phyloP scores from a whole-genome alignment of 2,329 filamentous ascomycete genomes.

The Claviceps quebecensis region DNA sequence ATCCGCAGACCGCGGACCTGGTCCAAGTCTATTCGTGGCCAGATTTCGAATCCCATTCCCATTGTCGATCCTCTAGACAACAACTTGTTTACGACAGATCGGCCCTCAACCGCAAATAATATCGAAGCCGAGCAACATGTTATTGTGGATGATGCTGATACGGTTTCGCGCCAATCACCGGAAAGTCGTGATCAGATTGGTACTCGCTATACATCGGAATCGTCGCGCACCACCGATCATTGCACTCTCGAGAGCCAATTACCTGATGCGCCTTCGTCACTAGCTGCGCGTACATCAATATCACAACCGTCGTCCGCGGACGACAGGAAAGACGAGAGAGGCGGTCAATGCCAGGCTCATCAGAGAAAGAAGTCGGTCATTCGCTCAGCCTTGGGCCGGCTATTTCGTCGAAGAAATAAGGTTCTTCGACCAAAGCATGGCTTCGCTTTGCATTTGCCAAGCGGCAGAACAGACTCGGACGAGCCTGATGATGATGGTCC shows the following conservation, averaged over 20 bases:
- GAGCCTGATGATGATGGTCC: background rate
- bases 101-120: slow-evolving; percentile 20
- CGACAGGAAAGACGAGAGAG: slow-evolving; percentile 7
- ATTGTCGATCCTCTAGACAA: slow-evolving; percentile 34
- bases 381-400: slow-evolving; percentile 38
- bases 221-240: background rate
- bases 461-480: background rate
- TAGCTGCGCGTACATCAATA: background rate
- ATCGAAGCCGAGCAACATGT: slow-evolving; percentile 6
- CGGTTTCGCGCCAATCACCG: background rate
- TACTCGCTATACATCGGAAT: background rate
- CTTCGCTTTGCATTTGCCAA: background rate
- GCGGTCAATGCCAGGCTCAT: slow-evolving; percentile 14
- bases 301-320: slow-evolving; percentile 3
- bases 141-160: background rate
- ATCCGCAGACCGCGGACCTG: slow-evolving; percentile 12
- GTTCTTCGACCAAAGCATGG: slow-evolving; percentile 10
- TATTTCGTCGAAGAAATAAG: slow-evolving; percentile 47
- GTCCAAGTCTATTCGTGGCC: slow-evolving; percentile 39
- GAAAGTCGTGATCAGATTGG: background rate
- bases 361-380: slow-evolving; percentile 45
- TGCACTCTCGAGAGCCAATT: background rate
- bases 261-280: background rate
- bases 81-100: slow-evolving; percentile 38
- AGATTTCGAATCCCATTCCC: slow-evolving; percentile 48